Evolutionary conservation across 1,284 basidiomycete genomes (phyloP), one percentile per base, ranked within the genome.

Genomic region (Microbotryomycetes sp.): DNA sequence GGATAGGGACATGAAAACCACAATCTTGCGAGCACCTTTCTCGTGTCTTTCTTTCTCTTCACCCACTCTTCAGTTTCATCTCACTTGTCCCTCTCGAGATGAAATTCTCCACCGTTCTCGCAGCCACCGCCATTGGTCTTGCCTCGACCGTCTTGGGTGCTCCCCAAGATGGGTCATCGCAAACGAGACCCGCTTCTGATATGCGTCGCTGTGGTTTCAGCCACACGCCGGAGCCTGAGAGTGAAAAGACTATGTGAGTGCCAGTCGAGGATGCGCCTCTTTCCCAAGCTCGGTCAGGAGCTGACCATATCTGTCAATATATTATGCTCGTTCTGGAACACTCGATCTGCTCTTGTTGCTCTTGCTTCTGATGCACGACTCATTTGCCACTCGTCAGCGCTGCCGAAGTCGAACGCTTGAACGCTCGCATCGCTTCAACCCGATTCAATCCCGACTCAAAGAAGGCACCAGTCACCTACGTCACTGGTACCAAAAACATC

Each of bases 381-480:
- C 36, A 12, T 42, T 12, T 42, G 9, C 36, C 19, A 19, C 36
- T 42, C 19, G n/a, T 49, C 1, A 52, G 25, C 50, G 50, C 50
- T 28, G 50, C 50, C 50, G 30, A 52, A 16, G 25, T 52, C n/a
- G 50, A 25, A n/a, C 25, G 26, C 23, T 29, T 52, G 26, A 30
- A 52, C 25, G 50, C 50, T 52, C 50, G 50, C 26, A 52, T 52
- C 50, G 50, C 50, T 16, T 23, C 50, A n/a, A 30, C 25, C 30
- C 50, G 50, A n/a, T 7, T 25, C 30, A 52, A 19, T 19, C n/a
- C 25, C 16, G 16, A 25, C 30, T 25, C 50, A 15, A 52, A 25
- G 9, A 52, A 52, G 23, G 50, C 50, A n/a, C 25, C 50, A 25
- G 30, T 52, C 25, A 30, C 50, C 50, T 25, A 25, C 23, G 50